These are phyloP conservation scores for Stachybotrys elegans DNA, from an alignment of 2,329 filamentous ascomycete genomes.

Conservation along the genomic window DNA sequence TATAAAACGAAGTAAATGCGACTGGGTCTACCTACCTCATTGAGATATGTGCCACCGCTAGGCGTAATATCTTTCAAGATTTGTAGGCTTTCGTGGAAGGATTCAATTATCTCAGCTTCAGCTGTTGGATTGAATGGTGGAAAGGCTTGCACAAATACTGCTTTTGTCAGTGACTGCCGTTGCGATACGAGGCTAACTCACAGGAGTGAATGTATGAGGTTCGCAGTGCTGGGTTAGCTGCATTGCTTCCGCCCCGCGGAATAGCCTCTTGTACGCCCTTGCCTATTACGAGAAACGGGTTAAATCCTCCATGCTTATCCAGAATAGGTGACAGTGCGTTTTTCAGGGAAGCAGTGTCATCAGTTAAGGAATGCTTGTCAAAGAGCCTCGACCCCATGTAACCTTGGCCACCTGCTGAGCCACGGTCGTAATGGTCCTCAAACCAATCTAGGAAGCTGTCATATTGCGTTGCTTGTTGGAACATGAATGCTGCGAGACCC, in stretches of 20 bases:
- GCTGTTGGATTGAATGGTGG: background rate
- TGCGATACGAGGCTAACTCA: background rate
- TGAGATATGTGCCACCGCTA: background rate
- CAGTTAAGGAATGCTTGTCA: constrained; percentile 27
- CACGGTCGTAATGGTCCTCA: constrained; percentile 27
- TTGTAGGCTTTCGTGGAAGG: background rate
- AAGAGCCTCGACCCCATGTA: constrained; percentile 41
- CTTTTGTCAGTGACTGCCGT: background rate
- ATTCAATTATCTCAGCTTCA: background rate
- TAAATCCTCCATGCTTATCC: background rate
- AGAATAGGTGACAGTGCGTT: background rate
- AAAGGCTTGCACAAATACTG: background rate
- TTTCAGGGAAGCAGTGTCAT: constrained; percentile 19
- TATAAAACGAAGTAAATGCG: background rate
- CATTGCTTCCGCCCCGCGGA: background rate
- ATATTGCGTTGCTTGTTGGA: constrained; percentile 15
- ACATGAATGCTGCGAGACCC: constrained; percentile 19
- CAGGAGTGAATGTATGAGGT: background rate
- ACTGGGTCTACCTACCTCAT: background rate
- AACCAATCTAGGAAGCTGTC: constrained; percentile 33
- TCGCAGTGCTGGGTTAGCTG: background rate
- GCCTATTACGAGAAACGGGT: background rate
- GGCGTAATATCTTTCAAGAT: background rate
- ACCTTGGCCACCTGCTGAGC: constrained; percentile 25
- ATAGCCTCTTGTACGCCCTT: background rate